Base-by-base conservation (phyloP, 1,284 basidiomycete species). In the Ustilago tritici region DNA sequence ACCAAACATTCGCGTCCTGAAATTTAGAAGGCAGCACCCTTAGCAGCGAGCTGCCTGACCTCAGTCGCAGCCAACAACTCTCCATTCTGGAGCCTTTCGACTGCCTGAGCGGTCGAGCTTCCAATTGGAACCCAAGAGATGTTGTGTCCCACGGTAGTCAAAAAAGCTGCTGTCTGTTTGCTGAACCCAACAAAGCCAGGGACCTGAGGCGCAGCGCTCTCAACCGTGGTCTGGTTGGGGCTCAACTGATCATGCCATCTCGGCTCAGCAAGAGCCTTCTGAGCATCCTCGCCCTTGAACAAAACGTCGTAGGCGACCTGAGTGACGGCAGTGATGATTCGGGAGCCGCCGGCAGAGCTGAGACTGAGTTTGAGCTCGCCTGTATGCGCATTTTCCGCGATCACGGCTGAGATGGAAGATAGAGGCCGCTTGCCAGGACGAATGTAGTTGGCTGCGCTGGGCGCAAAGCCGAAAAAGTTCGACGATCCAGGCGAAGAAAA, bases 171-270 rank as follows among this genome's bases (percentile, higher is more conserved):
- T 0, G 87, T 88, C 34, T 69, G 56, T 64, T 87, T 87, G 80
- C 81, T 68, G 67, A 82, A 88, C 10, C 87, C 88, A 0, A 46
- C 52, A 53, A 82, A 81, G 54, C 68, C 63, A 7, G 81, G 78
- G 4, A 87, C 64, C 8, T 52, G 41, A 0, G 78, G 70, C 52
- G 76, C 71, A 1, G 78, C 61, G 28, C 74, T 81, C 65, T 88
- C 87, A 54, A 88, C 83, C 28, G 74, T 80, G 14, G 87, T 87
- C 31, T 57, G 69, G 49, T 66, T 65, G 10, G 84, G 84, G 17
- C 61, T 65, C 19, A 88, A 80, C 78, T 88, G 88, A 70, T 88
- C 85, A 77, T 88, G 88, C 87, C 87, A 88, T 38, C 88, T 81
- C 0, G 88, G 84, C 12, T 80, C 81, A 2, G 83, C 85, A 32